Base-by-base conservation (phyloP, 192 early-diverging fungal genomes). In the Umbelopsis isabellina region DNA sequence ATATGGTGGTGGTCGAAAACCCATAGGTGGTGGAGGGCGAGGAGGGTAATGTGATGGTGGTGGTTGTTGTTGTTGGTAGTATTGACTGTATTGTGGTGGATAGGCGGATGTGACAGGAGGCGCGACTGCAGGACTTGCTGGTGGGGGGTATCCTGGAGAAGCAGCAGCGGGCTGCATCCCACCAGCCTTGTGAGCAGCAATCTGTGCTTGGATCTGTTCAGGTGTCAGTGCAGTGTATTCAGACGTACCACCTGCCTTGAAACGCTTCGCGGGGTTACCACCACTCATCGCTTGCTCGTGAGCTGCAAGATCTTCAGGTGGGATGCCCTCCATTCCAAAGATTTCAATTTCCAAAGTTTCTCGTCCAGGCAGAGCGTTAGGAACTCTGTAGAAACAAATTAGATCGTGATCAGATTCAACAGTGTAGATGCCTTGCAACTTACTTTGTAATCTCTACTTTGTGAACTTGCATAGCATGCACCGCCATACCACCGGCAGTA, bases 271-370 rank as follows among this genome's bases (percentile, higher is more conserved):
- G 8, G 77, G 82, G 47, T 86, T 80, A 11, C 83, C 82, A 49
- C 72, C 68, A 37, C 80, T 72, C 77, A 86, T 66, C 49, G 80
- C 85, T 70, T 77, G 7, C 74, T 87, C 85, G 71, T 96, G 91
- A 1, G 88, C 90, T 6, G 83, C 72, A 12, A 90, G 72, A 80
- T 98, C 97, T 44, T 86, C 87, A 33, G 84, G 83, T 21, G 97
- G 97, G 53, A 98, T 90, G 1, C 95, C 95, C 69, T 90, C 87
- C 91, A 95, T 98, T 25, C 95, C 97, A 78, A 96, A 97, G 51
- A 98, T 96, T 69, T 97, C 95, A 65, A 95, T 83, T 37, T 98
- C 93, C n/a, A 91, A 76, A 11, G 84, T 83, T 41, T 98, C 94
- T 49, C 95, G 87, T 22, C 94, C 94, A 41, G 88, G 83, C 21